A percentile compares a stretch with the other conserved stretches of the same genome.
These are phyloP conservation scores for Stemphylium lycopersici DNA, from an alignment of 2,329 filamentous ascomycete genomes.

Conservation along the genomic window DNA sequence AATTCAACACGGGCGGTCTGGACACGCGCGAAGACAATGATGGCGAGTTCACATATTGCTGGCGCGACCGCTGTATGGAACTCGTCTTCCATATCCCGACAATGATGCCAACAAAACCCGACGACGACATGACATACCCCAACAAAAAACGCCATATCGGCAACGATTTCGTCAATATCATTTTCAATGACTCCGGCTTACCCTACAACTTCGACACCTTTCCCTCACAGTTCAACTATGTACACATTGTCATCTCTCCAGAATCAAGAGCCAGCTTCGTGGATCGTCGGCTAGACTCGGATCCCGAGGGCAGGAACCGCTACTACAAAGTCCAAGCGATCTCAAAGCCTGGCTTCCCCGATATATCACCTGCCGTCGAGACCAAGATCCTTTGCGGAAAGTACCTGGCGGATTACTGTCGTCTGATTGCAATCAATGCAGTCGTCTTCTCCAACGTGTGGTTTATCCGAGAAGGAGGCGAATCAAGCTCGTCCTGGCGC, in stretches of 20 bases:
- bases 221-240: constrained; percentile 92
- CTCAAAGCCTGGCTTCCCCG: constrained; percentile 85
- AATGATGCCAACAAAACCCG: constrained; percentile 91
- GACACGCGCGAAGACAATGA: constrained; percentile 79
- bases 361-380: constrained; percentile 86
- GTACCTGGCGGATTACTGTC: constrained; percentile 82
- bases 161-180: constrained; percentile 97
- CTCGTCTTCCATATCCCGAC: constrained; percentile 96
- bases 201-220: constrained; percentile 91
- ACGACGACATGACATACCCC: constrained; percentile 73
- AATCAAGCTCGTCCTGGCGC: constrained; percentile 89
- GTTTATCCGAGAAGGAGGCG: constrained; percentile 75
- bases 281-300: constrained; percentile 55
- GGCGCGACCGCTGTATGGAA: constrained; percentile 93
- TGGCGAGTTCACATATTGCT: constrained; percentile 87
- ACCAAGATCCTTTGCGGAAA: constrained; percentile 86
- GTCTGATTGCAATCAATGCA: constrained; percentile 88
- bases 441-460: constrained; percentile 94
- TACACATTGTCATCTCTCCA: constrained; percentile 94
- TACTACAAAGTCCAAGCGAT: constrained; percentile 93
- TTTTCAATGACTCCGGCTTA: constrained; percentile 95
- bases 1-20: constrained; percentile 91
- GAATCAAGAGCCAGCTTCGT: constrained; percentile 80
- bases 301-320: constrained; percentile 50
- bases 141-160: constrained; percentile 95